phyloP scores from a whole-genome alignment of 176 grass and related monocot genomes.

The Carex littledalei region DNA sequence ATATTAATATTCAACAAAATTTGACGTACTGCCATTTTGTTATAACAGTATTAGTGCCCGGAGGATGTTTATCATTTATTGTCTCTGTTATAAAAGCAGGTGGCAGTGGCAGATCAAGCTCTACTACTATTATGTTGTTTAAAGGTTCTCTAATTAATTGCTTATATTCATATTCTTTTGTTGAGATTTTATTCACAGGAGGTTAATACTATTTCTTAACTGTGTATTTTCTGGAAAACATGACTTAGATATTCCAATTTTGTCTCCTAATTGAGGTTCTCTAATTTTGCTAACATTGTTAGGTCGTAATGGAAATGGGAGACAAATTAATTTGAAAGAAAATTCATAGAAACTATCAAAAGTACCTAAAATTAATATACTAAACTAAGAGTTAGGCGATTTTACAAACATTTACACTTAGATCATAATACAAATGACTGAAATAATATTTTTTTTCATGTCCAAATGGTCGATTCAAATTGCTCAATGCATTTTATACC shows the following conservation, averaged over 20 bases:
- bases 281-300: background rate
- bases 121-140: background rate
- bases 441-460: too few species aligned
- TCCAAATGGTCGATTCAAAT: too few species aligned
- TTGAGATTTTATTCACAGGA: background rate
- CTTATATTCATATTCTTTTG: background rate
- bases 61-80: background rate
- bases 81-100: background rate
- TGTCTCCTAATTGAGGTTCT: background rate
- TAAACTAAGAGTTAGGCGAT: background rate
- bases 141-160: background rate
- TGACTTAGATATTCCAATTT: background rate
- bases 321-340: background rate
- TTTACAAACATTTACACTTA: too few species aligned
- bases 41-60: background rate
- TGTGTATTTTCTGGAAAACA: background rate
- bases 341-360: background rate
- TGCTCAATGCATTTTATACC: too few species aligned
- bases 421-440: too few species aligned
- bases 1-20: too few species aligned
- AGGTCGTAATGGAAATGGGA: background rate
- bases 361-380: background rate
- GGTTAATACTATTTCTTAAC: background rate
- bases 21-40: too few species aligned
- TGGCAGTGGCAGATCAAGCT: background rate